Base-by-base conservation (phyloP, 495 filamentous ascomycete genomes). In the Terfezia claveryi region DNA sequence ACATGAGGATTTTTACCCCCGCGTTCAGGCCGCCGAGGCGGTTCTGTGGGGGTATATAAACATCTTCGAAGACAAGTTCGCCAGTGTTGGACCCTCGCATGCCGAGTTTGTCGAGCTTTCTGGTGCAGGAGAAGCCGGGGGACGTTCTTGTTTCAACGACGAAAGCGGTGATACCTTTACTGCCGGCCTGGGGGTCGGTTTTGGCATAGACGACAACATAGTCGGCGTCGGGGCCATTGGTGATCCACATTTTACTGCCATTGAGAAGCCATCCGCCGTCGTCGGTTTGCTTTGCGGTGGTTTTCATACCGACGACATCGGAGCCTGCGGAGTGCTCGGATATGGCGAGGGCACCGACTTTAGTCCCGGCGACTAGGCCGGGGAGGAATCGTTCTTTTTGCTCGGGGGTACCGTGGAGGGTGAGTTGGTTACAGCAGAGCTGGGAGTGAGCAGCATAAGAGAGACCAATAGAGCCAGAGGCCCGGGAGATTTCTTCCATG, bases 211-310 rank as follows among this genome's bases (percentile, higher is more conserved):
- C 87, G 51, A 98, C 76, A 12, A 96, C 76, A 32, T 80, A 72
- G 66, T 94, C 77, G 46, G 88, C 91, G 61, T 96, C 92, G 14
- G 91, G 91, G 12, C 91, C 91, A 64, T 98, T 98, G 32, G 91
- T 98, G 59, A 98, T 98, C 91, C 91, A 98, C 91, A 98, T 96
- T 75, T 98, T 98, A 23, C 83, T 85, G 12, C 91, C 91, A 60
- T 85, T 85, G 54, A 98, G 73, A 36, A 86, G 27, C 69, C 80
- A 96, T 27, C 91, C 91, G 10, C 38, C 52, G 12, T 87, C 87
- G 59, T 93, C 85, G 14, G 82, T 82, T 44, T 73, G 73, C 63
- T 79, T 81, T 0, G 89, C 88, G 0, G 74, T 77, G 17, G 82
- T 92, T 65, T 86, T 85, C 91, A 98, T 98, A 66, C 82, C 83